Evolutionary conservation across 345 rosid genomes (phyloP), one percentile per base, ranked within the genome.

Genomic region (Bruguiera gymnorhiza): DNA sequence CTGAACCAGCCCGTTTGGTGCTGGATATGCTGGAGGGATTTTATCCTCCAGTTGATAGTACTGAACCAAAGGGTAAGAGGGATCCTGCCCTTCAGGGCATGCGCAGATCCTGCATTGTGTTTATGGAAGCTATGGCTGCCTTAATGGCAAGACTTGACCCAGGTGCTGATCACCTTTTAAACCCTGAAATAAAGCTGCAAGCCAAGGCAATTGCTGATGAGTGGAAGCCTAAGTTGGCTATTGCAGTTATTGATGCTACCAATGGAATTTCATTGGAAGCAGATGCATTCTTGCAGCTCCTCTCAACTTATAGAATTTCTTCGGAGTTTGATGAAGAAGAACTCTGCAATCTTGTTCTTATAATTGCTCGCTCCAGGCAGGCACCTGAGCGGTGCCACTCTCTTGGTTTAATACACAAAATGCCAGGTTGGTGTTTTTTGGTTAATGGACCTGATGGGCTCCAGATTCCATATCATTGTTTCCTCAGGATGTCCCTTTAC

Each of bases 171-270:
- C 80, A 79, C 87, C 84, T 77, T 79, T 68, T 79, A 81, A 82
- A 78, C 82, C 83, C 81, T 80, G 85, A 82, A 73, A 83, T 70
- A 65, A 87, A 81, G 83, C 83, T 72, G 84, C 84, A 77, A 82
- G 92, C 92, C 77, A 87, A 83, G 92, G 87, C 82, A 77, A 82
- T 87, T 79, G 87, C 89, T 62, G 80, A 81, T 76, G 78, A 80
- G 78, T 87, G 92, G 92, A 85, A 78, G 79, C 85, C 82, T 67
- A 85, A 79, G 73, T 85, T 87, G 87, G 79, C 79, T 81, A 72
- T 69, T 75, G 79, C 69, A 58, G 83, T 77, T 81, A 70, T 31
- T 75, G 83, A 72, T 68, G 81, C 86, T 83, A 74, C 81, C 83
- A 78, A 80, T 82, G 85, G 81, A 70, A 80, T 80, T 68, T 79